Base-by-base conservation (phyloP, 768 basidiomycete species). In the Tylopilus vinaceipallidus region DNA sequence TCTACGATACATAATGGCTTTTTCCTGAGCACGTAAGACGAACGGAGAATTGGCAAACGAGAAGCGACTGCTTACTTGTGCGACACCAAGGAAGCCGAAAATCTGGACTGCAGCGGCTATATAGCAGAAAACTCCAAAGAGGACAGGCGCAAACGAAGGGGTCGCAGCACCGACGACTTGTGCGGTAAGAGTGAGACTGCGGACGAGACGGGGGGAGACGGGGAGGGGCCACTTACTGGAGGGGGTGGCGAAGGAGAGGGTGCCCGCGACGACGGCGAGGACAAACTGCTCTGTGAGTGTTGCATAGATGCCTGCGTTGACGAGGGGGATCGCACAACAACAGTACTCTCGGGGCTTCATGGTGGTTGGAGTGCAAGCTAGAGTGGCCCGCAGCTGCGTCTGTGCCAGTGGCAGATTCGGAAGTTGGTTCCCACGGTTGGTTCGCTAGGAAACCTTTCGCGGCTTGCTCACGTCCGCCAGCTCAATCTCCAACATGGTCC, bases 261-360 rank as follows among this genome's bases (percentile, higher is more conserved):
- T 82, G 17, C 86, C 93, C 10, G 83, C 79, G 14, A 86, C 52
- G 54, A 91, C 61, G 5, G 80, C 83, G 17, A 85, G 64, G 14
- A 80, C 72, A 36, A 90, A 75, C 69, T 97, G 94, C 65, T 95
- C 90, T 0, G 73, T 65, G 42, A 98, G 68, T 24, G 87, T 80
- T 17, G 81, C 68, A 59, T 97, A 98, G 45, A 98, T 89, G 27
- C 97, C 97, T 53, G 83, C 78, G 72, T 99, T 95, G 54, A 93
- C 75, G 42, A 93, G 71, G 9, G 95, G 95, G 51, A 98, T 86
- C 37, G 94, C 94, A 61, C 89, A 91, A 68, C 93, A 97, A 63
- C 93, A 97, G 64, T 93, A 95, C 42, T 91, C 85, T 72, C 90
- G 81, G 43, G 84, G 71, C 66, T 84, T 88, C 86, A 88, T 86